A percentile compares a stretch with the other conserved stretches of the same genome.
These are phyloP conservation scores for Lipomyces yamanashiensis DNA, from an alignment of 805 yeast genomes.

Conservation along the genomic window DNA sequence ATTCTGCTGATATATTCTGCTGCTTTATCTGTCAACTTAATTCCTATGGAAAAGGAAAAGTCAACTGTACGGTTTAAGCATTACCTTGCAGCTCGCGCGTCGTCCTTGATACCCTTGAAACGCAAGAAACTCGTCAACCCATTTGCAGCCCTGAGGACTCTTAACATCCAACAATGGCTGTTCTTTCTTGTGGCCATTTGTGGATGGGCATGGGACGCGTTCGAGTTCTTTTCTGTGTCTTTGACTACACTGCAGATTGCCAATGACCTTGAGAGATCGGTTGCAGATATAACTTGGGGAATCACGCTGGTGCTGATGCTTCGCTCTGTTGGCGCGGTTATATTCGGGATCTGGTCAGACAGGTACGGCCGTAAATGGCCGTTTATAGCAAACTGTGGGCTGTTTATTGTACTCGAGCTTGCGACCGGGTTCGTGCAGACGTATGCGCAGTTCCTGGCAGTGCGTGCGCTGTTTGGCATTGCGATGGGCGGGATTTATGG, in stretches of 20 bases:
- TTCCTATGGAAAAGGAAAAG: not conserved
- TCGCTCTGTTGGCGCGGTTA: conserved; percentile 70
- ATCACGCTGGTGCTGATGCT: conserved; percentile 72
- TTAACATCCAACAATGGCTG: conserved; percentile 62
- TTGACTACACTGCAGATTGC: conserved; percentile 60
- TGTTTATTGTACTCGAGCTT: conserved; percentile 61
- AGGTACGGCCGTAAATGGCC: conserved; percentile 70
- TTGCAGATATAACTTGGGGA: conserved; percentile 69
- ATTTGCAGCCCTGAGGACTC: conserved; percentile 56
- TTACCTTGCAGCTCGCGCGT: not conserved
- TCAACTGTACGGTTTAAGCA: not conserved
- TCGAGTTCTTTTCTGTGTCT: conserved; percentile 70
- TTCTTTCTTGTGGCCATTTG: conserved; percentile 61
- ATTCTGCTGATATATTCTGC: not conserved
- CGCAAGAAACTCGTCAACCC: conserved; percentile 53
- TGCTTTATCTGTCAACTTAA: not conserved
- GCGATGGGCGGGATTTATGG: conserved; percentile 77
- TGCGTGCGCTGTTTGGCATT: conserved; percentile 67
- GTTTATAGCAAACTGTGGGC: conserved; percentile 55
- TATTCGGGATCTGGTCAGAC: conserved; percentile 67
- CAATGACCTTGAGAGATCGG: conserved; percentile 50
- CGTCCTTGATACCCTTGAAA: not conserved
- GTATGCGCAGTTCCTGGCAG: conserved; percentile 61
- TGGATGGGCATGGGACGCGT: conserved; percentile 75
- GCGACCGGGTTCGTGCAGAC: conserved; percentile 71